phyloP scores from a whole-genome alignment of 2,329 filamentous ascomycete species.

The Aspergillus clavatus region DNA sequence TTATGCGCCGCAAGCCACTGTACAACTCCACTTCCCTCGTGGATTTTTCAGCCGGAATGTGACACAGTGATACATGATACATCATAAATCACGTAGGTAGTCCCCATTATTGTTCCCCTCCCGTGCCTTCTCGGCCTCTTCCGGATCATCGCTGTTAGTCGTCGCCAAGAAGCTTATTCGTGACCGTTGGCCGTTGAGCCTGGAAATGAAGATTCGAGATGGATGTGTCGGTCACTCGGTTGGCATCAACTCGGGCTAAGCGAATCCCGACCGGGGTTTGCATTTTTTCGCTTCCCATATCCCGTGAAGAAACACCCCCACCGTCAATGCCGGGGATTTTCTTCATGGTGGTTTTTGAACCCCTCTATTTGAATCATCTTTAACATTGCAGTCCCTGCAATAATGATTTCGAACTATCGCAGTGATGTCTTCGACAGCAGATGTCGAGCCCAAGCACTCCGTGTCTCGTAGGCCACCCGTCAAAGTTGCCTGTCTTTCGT shows the following conservation, averaged over 20 bases:
- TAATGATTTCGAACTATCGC: neutral
- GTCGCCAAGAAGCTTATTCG: neutral
- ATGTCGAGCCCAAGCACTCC: neutral
- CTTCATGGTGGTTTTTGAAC: neutral
- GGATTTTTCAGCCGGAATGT: neutral
- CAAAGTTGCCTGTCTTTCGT: constrained; percentile 49
- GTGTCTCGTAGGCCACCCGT: constrained; percentile 38
- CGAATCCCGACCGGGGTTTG: constrained; percentile 13
- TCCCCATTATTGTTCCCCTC: no score
- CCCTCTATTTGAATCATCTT: neutral
- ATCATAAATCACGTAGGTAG: no score
- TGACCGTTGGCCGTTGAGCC: no score
- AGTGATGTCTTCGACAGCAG: neutral
- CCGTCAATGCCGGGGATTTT: neutral
- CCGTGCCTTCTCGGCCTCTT: neutral
- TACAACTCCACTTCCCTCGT: neutral
- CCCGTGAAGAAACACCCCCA: neutral
- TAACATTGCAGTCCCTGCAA: neutral
- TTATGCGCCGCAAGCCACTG: neutral
- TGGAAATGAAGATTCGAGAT: neutral
- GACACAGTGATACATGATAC: no score
- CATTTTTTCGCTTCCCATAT: constrained; percentile 4
- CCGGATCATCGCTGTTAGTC: neutral
- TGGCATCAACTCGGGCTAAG: constrained; percentile 11
- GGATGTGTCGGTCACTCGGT: neutral